Evolutionary conservation across 225 moss, liverwort and hornwort species (phyloP).

Genomic region (Marchantia polymorpha): DNA sequence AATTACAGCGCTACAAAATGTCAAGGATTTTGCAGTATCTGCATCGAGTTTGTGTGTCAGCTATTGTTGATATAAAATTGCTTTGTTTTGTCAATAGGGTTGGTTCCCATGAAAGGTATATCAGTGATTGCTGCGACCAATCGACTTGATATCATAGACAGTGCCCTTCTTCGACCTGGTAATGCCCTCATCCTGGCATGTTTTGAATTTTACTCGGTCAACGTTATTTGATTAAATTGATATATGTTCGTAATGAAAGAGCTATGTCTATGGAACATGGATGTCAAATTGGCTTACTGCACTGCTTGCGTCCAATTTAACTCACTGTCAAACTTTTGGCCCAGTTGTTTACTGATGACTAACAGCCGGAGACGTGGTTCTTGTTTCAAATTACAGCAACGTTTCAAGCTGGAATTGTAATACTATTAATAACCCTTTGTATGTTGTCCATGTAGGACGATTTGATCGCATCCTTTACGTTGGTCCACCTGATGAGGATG

Average conservation of each 20-base stretch:
- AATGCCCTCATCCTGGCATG: not conserved
- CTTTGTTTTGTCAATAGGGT: slow-evolving; percentile 41
- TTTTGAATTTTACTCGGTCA: too few species aligned
- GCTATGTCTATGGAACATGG: too few species aligned
- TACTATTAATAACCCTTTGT: not conserved
- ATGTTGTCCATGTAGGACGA: slow-evolving; percentile 53
- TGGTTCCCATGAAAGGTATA: slow-evolving; percentile 79
- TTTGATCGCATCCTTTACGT: slow-evolving; percentile 92
- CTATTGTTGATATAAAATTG: not conserved
- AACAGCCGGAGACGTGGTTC: too few species aligned
- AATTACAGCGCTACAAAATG: too few species aligned
- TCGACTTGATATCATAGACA: slow-evolving; percentile 83
- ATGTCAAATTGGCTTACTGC: too few species aligned
- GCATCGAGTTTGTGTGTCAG: not conserved
- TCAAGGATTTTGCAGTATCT: too few species aligned
- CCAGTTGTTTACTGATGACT: too few species aligned
- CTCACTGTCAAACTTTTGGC: too few species aligned
- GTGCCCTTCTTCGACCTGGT: slow-evolving; percentile 94
- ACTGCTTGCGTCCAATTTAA: too few species aligned
- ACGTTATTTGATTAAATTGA: too few species aligned
- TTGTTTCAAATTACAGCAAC: too few species aligned
- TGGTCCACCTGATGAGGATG: slow-evolving; percentile 74
- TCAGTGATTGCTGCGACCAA: slow-evolving; percentile 94
- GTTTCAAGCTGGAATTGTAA: not conserved
- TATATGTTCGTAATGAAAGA: too few species aligned